Evolutionary conservation across 2,329 filamentous ascomycete species (phyloP).

Genomic region (Aureobasidium leucospermi): DNA sequence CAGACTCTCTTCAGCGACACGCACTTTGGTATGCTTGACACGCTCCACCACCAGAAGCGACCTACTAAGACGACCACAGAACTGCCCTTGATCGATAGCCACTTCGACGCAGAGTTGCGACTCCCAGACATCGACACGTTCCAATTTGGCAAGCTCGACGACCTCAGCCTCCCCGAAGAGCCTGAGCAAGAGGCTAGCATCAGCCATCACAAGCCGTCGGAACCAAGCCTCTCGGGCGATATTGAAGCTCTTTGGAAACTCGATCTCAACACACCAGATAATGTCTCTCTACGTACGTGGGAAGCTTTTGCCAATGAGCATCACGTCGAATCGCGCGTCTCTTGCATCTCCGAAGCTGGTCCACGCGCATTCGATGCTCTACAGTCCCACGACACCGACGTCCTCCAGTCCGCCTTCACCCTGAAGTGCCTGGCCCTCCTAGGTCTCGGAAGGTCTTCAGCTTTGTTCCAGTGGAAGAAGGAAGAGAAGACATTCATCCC

Average conservation of each 20-base stretch:
- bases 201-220: not conserved
- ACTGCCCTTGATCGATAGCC: slow-evolving; percentile 12
- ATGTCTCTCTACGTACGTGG: slow-evolving; percentile 55
- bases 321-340: slow-evolving; percentile 28
- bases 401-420: slow-evolving; percentile 32
- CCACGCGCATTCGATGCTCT: slow-evolving; percentile 56
- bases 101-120: slow-evolving; percentile 16
- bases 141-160: slow-evolving; percentile 31
- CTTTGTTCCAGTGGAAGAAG: slow-evolving; percentile 59
- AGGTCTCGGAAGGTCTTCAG: slow-evolving; percentile 62
- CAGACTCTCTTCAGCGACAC: slow-evolving; percentile 13
- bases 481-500: slow-evolving; percentile 46
- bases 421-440: slow-evolving; percentile 55
- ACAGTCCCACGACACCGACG: slow-evolving; percentile 34
- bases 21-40: slow-evolving; percentile 3
- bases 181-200: not conserved
- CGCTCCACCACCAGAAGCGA: not conserved
- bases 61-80: not conserved
- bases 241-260: slow-evolving; percentile 36
- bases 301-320: slow-evolving; percentile 51
- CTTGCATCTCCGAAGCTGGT: slow-evolving; percentile 63
- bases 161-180: slow-evolving; percentile 25
- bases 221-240: not conserved
- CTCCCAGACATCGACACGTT: slow-evolving; percentile 34
- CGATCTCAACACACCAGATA: slow-evolving; percentile 27